Conservation (phyloP, 805 yeast species). For the Myxozyma nipponensis region DNA sequence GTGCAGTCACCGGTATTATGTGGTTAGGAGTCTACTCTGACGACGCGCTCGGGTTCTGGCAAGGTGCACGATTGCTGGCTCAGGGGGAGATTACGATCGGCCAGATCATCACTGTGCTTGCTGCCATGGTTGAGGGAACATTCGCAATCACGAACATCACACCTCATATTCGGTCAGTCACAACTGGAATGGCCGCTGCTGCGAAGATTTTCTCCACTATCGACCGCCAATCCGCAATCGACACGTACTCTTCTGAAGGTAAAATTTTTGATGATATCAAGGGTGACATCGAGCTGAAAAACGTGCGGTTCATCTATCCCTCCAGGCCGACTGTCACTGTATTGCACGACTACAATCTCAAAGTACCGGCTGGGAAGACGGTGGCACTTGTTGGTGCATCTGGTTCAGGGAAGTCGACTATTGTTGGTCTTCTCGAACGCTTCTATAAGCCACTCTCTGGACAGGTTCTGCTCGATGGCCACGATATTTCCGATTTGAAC, state of each 20-base stretch:
- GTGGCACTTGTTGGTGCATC: slow-evolving; percentile 90
- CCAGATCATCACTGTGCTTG: slow-evolving; percentile 36
- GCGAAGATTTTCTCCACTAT: slow-evolving; percentile 42
- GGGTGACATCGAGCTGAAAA: slow-evolving; percentile 41
- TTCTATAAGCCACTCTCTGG: slow-evolving; percentile 57
- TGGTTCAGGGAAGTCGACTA: slow-evolving; percentile 47
- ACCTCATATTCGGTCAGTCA: slow-evolving; percentile 40
- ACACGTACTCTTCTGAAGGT: slow-evolving; percentile 32
- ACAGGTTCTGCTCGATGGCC: slow-evolving; percentile 46
- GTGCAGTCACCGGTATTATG: slow-evolving; percentile 38
- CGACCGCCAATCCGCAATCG: slow-evolving; percentile 43
- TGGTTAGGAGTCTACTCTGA: slow-evolving; percentile 64
- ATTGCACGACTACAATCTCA: slow-evolving; percentile 30
- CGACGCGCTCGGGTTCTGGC: slow-evolving; percentile 49
- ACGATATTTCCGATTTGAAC: slow-evolving; percentile 47
- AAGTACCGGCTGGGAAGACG: slow-evolving; percentile 69
- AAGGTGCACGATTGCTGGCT: slow-evolving; percentile 41
- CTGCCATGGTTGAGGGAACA: slow-evolving; percentile 33
- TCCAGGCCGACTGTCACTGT: slow-evolving; percentile 35
- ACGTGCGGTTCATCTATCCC: slow-evolving; percentile 35
- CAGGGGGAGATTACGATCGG: slow-evolving; percentile 37
- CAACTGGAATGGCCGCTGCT: slow-evolving; percentile 42
- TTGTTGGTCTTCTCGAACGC: slow-evolving; percentile 54
- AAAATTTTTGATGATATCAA: slow-evolving; percentile 19
- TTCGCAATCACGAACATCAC: slow-evolving; percentile 42